Percentiles rank a stretch among this genome's conserved stretches.
phyloP scores from a whole-genome alignment of 345 rosid genomes.

The Crucihimalaya himalaica region DNA sequence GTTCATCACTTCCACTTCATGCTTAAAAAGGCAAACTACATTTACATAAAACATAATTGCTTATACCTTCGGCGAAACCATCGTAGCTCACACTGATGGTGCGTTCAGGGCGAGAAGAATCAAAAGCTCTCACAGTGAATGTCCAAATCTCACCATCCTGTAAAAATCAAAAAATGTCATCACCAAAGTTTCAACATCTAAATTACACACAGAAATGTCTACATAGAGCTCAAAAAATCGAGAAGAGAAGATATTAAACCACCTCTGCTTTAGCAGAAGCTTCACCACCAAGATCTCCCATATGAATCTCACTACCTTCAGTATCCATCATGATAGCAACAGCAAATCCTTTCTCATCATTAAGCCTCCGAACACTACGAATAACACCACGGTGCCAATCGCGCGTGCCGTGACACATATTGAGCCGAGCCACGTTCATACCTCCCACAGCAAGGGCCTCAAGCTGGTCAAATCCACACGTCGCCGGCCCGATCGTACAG shows the following conservation, averaged over 20 bases:
- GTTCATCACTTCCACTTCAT: neutral
- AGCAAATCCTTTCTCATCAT: slow-evolving; percentile 94
- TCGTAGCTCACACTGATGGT: slow-evolving; percentile 91
- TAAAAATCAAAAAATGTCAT: neutral
- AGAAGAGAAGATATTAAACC: neutral
- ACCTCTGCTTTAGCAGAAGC: slow-evolving; percentile 93
- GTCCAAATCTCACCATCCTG: slow-evolving; percentile 99
- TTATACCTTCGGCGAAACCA: slow-evolving; percentile 93
- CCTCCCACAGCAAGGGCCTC: slow-evolving; percentile 92
- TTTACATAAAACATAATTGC: neutral
- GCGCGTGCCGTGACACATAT: slow-evolving; percentile 94
- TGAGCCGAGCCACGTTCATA: slow-evolving; percentile 96
- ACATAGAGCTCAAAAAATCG: neutral
- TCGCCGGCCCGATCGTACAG: slow-evolving; percentile 94
- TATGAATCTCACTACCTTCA: slow-evolving; percentile 99
- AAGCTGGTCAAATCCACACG: slow-evolving; percentile 85
- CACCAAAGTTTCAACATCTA: neutral
- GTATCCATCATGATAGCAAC: slow-evolving; percentile 99
- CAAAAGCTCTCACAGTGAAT: slow-evolving; percentile 88
- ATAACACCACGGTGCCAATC: slow-evolving; percentile 92
- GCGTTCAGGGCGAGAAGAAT: slow-evolving; percentile 65
- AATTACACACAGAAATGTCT: neutral
- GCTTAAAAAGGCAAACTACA: neutral
- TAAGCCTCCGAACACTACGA: slow-evolving; percentile 75
- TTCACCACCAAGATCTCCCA: slow-evolving; percentile 97